Conservation (phyloP, 2,329 filamentous ascomycete genomes). For the Cercospora sp. region DNA sequence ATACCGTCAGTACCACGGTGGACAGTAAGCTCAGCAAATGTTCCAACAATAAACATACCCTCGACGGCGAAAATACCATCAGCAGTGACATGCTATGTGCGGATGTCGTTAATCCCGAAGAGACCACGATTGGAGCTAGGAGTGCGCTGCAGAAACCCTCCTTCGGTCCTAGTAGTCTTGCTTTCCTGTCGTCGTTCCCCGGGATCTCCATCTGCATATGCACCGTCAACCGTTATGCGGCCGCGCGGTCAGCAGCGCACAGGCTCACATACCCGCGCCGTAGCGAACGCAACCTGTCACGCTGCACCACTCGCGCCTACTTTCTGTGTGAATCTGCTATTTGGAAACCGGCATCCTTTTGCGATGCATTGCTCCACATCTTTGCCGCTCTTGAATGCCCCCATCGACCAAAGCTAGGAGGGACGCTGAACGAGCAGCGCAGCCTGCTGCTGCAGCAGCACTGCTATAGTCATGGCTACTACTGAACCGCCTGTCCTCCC, state of each 20-base stretch:
- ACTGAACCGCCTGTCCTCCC: conserved; percentile 19
- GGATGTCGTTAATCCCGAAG: neutral
- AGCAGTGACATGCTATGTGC: neutral
- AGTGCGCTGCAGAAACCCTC: neutral
- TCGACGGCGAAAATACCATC: neutral
- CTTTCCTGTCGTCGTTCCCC: neutral
- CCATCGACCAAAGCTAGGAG: neutral
- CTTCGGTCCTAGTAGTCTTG: neutral
- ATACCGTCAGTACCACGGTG: neutral
- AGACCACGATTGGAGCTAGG: neutral
- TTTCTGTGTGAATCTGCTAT: neutral
- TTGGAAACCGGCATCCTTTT: neutral
- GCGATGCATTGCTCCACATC: neutral
- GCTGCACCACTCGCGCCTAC: neutral
- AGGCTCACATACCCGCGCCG: neutral
- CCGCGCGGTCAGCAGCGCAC: neutral
- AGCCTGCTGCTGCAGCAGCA: conserved; percentile 9
- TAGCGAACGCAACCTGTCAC: conserved; percentile 5
- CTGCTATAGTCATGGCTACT: conserved; percentile 19
- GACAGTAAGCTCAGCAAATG: neutral
- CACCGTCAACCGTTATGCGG: neutral
- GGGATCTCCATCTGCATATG: neutral
- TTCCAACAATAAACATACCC: neutral
- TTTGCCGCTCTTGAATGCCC: neutral
- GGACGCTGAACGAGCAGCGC: neutral